Conservation (phyloP, 2,329 filamentous ascomycete species). For the Alternaria sp. region DNA sequence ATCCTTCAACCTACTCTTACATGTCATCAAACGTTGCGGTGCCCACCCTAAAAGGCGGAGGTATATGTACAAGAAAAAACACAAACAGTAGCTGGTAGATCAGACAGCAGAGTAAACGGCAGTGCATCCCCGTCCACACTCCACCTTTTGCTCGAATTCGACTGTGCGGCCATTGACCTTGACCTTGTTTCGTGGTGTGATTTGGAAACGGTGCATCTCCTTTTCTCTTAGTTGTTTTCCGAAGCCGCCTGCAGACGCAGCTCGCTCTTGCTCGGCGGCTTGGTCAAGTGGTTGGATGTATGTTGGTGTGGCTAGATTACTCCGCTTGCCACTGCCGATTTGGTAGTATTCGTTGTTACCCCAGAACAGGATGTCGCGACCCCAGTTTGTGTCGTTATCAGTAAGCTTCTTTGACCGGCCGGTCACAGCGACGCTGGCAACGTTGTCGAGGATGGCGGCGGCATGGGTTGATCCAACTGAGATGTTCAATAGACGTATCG, state of each 20-base stretch:
- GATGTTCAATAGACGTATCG: conserved; percentile 77
- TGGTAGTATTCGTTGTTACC: conserved; percentile 95
- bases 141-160: conserved; percentile 82
- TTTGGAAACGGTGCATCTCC: conserved; percentile 77
- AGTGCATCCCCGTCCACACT: conserved; percentile 88
- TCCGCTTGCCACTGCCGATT: conserved; percentile 87
- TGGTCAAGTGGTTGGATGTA: conserved; percentile 81
- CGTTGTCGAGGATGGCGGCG: conserved; percentile 82
- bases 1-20: conserved; percentile 2
- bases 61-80: conserved; percentile 6
- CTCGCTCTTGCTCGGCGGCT: conserved; percentile 58
- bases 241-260: conserved; percentile 19
- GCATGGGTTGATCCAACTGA: conserved; percentile 82
- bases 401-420: conserved; percentile 41
- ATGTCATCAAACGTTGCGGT: not conserved
- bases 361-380: conserved; percentile 89
- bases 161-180: conserved; percentile 73
- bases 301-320: conserved; percentile 74
- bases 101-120: conserved; percentile 35
- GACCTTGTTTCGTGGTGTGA: conserved; percentile 77
- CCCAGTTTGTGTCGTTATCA: conserved; percentile 81
- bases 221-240: conserved; percentile 61
- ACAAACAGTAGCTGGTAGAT: not conserved
- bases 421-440: conserved; percentile 68
- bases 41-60: conserved; percentile 3